These are phyloP conservation scores for Lentinus brumalis DNA, from an alignment of 768 basidiomycete genomes.

Conservation along the genomic window DNA sequence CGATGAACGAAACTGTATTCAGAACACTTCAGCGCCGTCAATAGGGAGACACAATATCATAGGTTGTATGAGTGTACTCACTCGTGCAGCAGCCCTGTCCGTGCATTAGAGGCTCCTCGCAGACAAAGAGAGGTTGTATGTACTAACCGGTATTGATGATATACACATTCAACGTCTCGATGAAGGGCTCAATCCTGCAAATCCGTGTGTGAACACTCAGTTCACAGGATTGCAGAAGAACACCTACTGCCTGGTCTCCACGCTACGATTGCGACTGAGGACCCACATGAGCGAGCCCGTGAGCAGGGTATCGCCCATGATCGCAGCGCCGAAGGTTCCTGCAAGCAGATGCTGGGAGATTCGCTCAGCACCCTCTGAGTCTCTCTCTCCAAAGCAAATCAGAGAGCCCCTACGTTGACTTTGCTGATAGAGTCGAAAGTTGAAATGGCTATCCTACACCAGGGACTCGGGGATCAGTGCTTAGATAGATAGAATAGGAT, in stretches of 20 bases:
- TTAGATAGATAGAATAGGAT: neutral
- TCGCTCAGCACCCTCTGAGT: neutral
- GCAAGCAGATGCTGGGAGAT: neutral
- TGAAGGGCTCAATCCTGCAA: slow-evolving; percentile 1
- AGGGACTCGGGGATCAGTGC: neutral
- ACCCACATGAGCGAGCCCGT: slow-evolving; percentile 6
- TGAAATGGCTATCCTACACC: neutral
- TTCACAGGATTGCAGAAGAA: no score
- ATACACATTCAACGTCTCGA: slow-evolving; percentile 6
- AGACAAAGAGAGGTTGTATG: neutral
- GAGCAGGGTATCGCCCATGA: slow-evolving; percentile 7
- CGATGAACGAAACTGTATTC: slow-evolving; percentile 1
- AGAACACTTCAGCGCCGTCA: neutral
- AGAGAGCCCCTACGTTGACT: neutral
- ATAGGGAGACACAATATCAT: neutral
- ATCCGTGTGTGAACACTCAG: neutral
- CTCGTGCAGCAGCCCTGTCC: slow-evolving; percentile 2
- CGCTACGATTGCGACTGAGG: neutral
- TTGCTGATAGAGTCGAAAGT: neutral
- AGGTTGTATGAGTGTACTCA: neutral
- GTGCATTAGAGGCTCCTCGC: neutral
- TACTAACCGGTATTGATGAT: slow-evolving; percentile 10
- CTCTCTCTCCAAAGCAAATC: no score
- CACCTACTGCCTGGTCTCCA: neutral
- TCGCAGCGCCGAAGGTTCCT: neutral